Base-by-base conservation (phyloP, 2,329 filamentous ascomycete species). In the Fusarium aywerte region DNA sequence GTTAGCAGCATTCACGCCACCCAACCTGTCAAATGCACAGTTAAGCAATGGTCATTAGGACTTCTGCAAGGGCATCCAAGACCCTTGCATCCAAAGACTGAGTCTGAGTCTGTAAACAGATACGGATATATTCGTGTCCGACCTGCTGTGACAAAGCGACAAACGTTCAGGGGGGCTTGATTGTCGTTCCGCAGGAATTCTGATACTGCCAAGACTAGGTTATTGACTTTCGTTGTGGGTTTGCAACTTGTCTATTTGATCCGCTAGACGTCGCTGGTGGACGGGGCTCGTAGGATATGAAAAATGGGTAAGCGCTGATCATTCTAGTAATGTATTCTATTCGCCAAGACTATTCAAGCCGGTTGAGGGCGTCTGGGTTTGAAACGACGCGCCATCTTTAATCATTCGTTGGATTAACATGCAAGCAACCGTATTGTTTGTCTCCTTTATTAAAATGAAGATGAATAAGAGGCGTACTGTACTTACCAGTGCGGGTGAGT, bases 341-440 rank as follows among this genome's bases (percentile, higher is more conserved):
- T 42, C 44, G 58, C 60, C 60, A 58, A 63, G 60, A 23, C 38
- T 27, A 32, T 49, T 60, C 48, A 32, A 40, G 35, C 21, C 18
- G 52, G 53, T 60, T 50, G 29, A 57, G 43, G 64, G 59, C 64
- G 64, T 51, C 36, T 61, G 25, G 23, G 45, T 68, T 67, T 39
- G 21, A 67, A 50, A 42, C 52, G 51, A 59, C 31, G 4, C 38
- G 38, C 58, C 38, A 63, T 56, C 33, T 59, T 32, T 18, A 13
- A 35, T 25, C 36, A 50, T 20, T 23, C 33, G n/a, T 44, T 21
- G 49, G 43, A 53, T 48, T 20, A 67, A 58, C 51, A 51, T 42
- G 21, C 21, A n/a, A 36, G 31, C 27, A 58, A 58, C 38, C 31
- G 40, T 43, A 38, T 43, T 44, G 33, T 16, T n/a, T 33, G 13